Evolutionary conservation across 2,329 filamentous ascomycete genomes (phyloP).

Genomic region (Nothophoma quercina): DNA sequence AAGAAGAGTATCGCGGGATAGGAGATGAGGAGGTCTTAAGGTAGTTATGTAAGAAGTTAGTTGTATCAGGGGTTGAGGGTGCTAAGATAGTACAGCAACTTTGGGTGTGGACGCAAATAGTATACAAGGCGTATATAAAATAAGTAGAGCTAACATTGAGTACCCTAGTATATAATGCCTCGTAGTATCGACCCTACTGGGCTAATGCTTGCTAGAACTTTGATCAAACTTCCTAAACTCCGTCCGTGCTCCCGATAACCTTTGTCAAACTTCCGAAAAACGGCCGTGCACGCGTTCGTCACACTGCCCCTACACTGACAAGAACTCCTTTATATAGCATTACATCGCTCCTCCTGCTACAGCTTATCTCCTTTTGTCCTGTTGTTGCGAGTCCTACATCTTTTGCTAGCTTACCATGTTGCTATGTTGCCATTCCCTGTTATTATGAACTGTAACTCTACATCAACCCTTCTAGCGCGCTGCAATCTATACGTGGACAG

Average conservation of each 20-base stretch:
- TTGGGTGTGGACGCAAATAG: too few species aligned
- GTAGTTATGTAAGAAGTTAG: too few species aligned
- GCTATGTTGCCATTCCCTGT: not conserved
- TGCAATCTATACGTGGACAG: not conserved
- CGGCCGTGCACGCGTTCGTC: not conserved
- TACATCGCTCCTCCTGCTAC: not conserved
- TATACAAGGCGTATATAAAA: too few species aligned
- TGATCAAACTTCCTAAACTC: slow-evolving; percentile 11
- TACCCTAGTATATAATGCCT: too few species aligned
- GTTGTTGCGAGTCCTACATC: not conserved
- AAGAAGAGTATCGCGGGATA: too few species aligned
- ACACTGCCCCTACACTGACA: not conserved
- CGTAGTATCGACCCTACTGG: too few species aligned
- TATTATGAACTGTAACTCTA: slow-evolving; percentile 1
- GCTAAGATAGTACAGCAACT: too few species aligned
- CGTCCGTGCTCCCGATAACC: slow-evolving; percentile 8
- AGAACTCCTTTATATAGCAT: not conserved
- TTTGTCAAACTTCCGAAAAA: slow-evolving; percentile 9
- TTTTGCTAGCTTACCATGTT: slow-evolving; percentile 1
- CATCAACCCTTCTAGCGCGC: not conserved
- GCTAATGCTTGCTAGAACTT: slow-evolving; percentile 13
- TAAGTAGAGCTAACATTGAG: too few species aligned
- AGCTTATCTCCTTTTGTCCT: not conserved
- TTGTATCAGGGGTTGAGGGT: too few species aligned
- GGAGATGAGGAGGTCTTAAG: too few species aligned